phyloP scores from a whole-genome alignment of 2,329 filamentous ascomycete genomes.

The Colletotrichum endophyticum region DNA sequence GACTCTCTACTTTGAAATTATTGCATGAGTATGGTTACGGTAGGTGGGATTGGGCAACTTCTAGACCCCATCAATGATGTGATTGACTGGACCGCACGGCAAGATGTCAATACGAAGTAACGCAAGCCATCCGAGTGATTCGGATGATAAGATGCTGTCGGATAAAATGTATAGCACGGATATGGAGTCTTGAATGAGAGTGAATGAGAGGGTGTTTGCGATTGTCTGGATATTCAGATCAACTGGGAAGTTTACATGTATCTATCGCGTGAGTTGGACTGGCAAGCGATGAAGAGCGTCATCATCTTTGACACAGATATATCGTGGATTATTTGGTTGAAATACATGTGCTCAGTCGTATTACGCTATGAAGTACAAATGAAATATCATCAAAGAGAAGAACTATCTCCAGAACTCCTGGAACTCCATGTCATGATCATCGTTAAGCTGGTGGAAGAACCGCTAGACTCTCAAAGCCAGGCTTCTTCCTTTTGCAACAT shows the following conservation, averaged over 20 bases:
- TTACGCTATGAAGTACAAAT: background rate
- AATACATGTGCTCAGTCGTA: background rate
- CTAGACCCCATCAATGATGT: background rate
- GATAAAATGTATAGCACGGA: background rate
- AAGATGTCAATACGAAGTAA: background rate
- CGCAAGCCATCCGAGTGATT: fast-evolving
- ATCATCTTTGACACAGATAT: background rate
- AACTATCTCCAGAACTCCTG: background rate
- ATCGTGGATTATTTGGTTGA: fast-evolving
- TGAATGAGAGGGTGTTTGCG: background rate
- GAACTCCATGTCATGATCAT: background rate
- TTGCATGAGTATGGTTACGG: background rate
- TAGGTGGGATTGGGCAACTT: fast-evolving
- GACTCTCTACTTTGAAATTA: background rate
- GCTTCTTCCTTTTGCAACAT: background rate
- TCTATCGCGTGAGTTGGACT: background rate
- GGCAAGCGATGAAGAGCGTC: background rate
- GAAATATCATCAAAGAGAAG: background rate
- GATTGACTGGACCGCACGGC: background rate
- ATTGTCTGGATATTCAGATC: background rate
- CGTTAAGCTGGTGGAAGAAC: background rate
- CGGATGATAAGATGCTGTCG: background rate
- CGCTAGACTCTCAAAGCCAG: background rate
- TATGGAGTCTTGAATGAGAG: fast-evolving
- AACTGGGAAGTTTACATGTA: background rate